Base-by-base conservation (phyloP, 2,329 filamentous ascomycete species). In the Fusarium scirpi region DNA sequence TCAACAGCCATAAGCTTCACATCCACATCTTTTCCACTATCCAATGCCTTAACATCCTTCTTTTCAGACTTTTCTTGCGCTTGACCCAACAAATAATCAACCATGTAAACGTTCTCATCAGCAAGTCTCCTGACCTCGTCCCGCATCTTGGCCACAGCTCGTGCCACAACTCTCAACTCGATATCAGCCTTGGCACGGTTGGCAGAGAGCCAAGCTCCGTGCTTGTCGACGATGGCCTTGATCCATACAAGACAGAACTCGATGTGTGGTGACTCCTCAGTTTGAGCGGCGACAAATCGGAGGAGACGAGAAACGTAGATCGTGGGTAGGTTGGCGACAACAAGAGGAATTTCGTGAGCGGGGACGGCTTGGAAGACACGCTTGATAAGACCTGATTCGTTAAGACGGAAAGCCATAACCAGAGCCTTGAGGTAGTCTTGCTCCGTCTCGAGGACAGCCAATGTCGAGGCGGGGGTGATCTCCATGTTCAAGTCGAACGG, bases 231-330 rank as follows among this genome's bases (percentile, higher is more conserved):
- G 34, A 92, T 82, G 2, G 93, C 90, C 79, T 96, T 93, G 76
- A 98, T 92, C 96, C 96, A 99, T 11, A 95, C 83, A 46, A 99
- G 83, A 76, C 96, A 97, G 81, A 98, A 97, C 81, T 99, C 96
- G 7, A 99, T 87, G 83, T 98, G 95, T 3, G 94, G 95, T 3
- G 92, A 94, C 77, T 95, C 90, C 75, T 98, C 95, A 2, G 93
- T 92, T 76, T 97, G 93, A 12, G 91, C 87, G 4, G 94, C 94
- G 9, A 98, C 92, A 71, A 97, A 97, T 47, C 94, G 91, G 52
- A 99, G 85, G 15, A 98, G 84, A 5, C 93, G 89, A 29, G 92
- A 89, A 8, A 99, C 90, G 79, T 99, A 99, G 29, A 98, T 92
- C 1, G 88, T 86, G 2, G 96, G 96, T 40, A 98, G 83, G 32